These are phyloP conservation scores for Cynara cardunculus DNA, from an alignment of 129 eudicot species.

Conservation along the genomic window DNA sequence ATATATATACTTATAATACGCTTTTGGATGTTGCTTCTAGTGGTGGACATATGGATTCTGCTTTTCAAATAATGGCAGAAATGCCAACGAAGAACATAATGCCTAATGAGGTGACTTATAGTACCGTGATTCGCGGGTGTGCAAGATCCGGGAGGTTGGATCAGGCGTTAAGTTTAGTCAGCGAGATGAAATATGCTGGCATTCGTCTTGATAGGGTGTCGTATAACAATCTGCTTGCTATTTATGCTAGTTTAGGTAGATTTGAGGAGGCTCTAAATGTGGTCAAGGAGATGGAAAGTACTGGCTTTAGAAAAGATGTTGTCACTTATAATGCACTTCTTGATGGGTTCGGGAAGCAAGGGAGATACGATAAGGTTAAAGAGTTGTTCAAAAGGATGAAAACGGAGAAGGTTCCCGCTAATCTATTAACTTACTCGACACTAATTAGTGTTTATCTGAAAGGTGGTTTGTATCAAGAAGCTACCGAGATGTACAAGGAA, in stretches of 20 bases:
- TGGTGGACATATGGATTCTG: constrained; percentile 86
- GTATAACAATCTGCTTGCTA: constrained; percentile 71
- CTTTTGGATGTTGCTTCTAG: constrained; percentile 80
- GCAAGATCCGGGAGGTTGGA: constrained; percentile 81
- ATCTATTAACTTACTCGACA: constrained; percentile 77
- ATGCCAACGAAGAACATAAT: constrained; percentile 69
- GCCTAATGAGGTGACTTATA: constrained; percentile 89
- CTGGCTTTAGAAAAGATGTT: constrained; percentile 82
- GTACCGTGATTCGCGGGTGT: constrained; percentile 91
- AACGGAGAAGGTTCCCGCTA: constrained; percentile 58
- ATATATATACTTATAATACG: constrained; percentile 86
- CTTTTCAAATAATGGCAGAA: constrained; percentile 81
- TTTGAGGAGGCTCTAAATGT: constrained; percentile 85
- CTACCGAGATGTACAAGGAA: constrained; percentile 67
- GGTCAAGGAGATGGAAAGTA: constrained; percentile 81
- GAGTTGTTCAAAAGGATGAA: constrained; percentile 78
- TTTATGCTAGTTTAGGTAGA: constrained; percentile 85
- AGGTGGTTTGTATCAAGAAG: constrained; percentile 77
- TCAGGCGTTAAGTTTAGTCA: constrained; percentile 61
- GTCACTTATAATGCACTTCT: constrained; percentile 90
- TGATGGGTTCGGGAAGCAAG: constrained; percentile 94
- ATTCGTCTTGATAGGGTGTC: constrained; percentile 82
- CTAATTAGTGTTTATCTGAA: constrained; percentile 76
- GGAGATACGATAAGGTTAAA: constrained; percentile 76
- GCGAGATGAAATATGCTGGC: constrained; percentile 75